A percentile compares a stretch with the other conserved stretches of the same genome.
These are phyloP conservation scores for Endoconidiophora laricicola DNA, from an alignment of 2,329 filamentous ascomycete genomes.

Conservation along the genomic window DNA sequence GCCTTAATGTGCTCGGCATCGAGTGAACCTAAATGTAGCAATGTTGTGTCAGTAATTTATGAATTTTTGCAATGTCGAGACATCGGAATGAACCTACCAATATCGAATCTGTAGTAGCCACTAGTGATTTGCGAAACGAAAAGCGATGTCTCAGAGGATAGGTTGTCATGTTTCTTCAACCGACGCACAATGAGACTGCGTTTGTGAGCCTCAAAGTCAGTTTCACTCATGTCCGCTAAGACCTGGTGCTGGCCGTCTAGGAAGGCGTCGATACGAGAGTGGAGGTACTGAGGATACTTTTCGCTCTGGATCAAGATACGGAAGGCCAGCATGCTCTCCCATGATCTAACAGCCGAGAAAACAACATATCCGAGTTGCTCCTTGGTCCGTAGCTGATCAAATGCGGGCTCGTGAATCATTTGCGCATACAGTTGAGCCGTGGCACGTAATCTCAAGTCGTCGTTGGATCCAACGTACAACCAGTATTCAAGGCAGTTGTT, in stretches of 20 bases:
- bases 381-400: constrained; percentile 88
- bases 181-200: constrained; percentile 73
- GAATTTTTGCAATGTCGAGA: background rate
- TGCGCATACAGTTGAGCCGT: constrained; percentile 72
- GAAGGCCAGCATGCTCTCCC: constrained; percentile 68
- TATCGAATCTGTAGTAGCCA: constrained; percentile 80
- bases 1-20: constrained; percentile 61
- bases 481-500: constrained; percentile 75
- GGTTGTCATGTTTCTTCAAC: constrained; percentile 81
- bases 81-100: constrained; percentile 38
- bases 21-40: constrained; percentile 37
- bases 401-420: constrained; percentile 82
- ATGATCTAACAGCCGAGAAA: constrained; percentile 58
- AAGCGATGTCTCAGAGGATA: constrained; percentile 68
- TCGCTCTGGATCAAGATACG: constrained; percentile 90
- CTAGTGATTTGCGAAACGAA: constrained; percentile 64
- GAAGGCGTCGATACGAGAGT: constrained; percentile 77
- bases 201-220: constrained; percentile 83
- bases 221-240: constrained; percentile 59
- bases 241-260: constrained; percentile 48
- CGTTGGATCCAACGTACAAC: constrained; percentile 51
- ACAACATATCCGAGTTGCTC: constrained; percentile 97
- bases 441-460: constrained; percentile 53
- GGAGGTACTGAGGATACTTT: constrained; percentile 65
- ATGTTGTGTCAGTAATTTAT: background rate